Percentiles rank a stretch among this genome's conserved stretches.
These are phyloP conservation scores for Rhizopogon salebrosus DNA, from an alignment of 768 basidiomycete species.

Conservation along the genomic window DNA sequence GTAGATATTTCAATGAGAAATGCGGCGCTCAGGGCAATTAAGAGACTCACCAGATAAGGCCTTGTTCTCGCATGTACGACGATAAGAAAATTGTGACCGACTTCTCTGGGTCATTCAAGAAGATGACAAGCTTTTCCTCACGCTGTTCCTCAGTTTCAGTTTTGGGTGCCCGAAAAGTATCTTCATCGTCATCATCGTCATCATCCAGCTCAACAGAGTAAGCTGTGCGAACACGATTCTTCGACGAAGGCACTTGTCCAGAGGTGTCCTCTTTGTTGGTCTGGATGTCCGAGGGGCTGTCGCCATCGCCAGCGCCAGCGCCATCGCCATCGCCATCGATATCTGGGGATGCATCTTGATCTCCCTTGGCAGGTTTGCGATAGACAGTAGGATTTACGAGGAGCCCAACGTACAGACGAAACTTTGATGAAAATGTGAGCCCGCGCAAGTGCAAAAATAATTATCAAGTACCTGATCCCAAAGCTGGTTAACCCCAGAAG, in stretches of 20 bases:
- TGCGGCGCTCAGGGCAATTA: neutral
- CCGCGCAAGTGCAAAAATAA: neutral
- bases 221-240: constrained; percentile 21
- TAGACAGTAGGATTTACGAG: constrained; percentile 38
- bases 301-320: constrained; percentile 7
- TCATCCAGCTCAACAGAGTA: constrained; percentile 12
- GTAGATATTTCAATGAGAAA: constrained; percentile 2
- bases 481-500: constrained; percentile 32
- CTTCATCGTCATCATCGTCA: constrained; percentile 30
- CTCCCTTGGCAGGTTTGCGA: constrained; percentile 24
- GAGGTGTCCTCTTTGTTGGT: neutral
- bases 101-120: constrained; percentile 59
- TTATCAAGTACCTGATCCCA: constrained; percentile 60
- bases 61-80: constrained; percentile 61
- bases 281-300: neutral
- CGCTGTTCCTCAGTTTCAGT: constrained; percentile 29
- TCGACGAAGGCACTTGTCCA: constrained; percentile 2
- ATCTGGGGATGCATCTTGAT: constrained; percentile 30
- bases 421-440: constrained; percentile 32
- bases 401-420: constrained; percentile 57
- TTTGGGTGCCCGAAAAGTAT: constrained; percentile 30
- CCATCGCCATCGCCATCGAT: constrained; percentile 19
- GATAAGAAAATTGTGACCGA: constrained; percentile 63
- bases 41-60: constrained; percentile 57
- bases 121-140: constrained; percentile 42